A percentile compares a stretch with the other conserved stretches of the same genome.
Conservation (phyloP, 108 stramenopile species). For the Hondaea fermentalgiana region DNA sequence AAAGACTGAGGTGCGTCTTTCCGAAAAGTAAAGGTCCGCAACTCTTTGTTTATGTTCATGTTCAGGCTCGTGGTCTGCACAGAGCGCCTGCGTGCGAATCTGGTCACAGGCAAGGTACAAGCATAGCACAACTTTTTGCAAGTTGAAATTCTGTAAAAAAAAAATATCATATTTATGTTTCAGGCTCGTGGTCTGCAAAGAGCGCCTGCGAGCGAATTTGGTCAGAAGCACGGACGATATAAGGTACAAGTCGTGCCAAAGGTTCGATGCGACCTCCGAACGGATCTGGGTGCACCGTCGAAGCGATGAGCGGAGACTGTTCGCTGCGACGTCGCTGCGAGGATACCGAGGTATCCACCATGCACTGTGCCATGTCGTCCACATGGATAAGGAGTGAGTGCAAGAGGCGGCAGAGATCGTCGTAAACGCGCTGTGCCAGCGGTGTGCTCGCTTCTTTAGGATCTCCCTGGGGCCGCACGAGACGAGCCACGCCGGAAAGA, state of each 20-base stretch:
- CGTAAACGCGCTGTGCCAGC: background rate
- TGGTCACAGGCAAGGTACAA: background rate
- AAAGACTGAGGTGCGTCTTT: no score
- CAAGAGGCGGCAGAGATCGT: background rate
- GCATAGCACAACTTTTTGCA: background rate
- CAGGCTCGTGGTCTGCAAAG: background rate
- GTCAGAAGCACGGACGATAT: background rate
- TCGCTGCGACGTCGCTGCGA: background rate
- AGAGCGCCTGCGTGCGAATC: background rate
- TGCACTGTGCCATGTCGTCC: conserved; percentile 10
- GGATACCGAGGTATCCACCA: background rate
- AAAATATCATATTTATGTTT: no score
- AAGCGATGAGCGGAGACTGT: background rate
- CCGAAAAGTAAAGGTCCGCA: no score
- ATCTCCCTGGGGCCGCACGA: background rate
- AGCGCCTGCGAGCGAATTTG: background rate
- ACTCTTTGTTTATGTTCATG: no score
- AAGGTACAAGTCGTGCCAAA: background rate
- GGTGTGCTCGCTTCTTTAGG: background rate
- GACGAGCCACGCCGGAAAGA: background rate
- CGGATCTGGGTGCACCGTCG: background rate
- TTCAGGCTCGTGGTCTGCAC: background rate
- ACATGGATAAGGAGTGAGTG: background rate
- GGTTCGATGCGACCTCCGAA: background rate
- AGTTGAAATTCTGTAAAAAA: no score